Conservation (phyloP, 78 protist species). For the Pigoraptor vietnamica region DNA sequence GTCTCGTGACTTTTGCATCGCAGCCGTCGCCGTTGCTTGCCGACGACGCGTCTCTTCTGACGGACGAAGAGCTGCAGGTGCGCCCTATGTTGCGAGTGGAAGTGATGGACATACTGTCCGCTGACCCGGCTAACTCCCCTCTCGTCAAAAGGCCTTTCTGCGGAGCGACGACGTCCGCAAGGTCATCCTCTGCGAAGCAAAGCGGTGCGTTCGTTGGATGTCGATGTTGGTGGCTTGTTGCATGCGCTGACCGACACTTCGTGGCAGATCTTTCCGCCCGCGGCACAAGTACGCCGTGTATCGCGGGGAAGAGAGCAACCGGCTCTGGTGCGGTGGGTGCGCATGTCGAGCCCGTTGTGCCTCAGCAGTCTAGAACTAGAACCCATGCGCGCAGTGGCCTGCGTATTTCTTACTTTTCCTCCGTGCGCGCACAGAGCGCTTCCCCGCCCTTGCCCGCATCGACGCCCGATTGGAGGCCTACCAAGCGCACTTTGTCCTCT, state of each 20-base stretch:
- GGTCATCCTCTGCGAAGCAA: too few relatives aligned
- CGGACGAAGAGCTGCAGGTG: not conserved
- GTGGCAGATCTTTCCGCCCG: not conserved
- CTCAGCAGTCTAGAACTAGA: not conserved
- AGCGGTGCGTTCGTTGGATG: not conserved
- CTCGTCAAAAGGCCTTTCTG: too few relatives aligned
- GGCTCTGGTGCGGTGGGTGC: not conserved
- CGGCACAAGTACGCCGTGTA: not conserved
- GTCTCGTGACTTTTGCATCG: not conserved
- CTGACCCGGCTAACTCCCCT: not conserved
- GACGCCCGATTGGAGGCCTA: not conserved
- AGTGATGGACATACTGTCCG: not conserved
- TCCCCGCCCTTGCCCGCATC: not conserved
- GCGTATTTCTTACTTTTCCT: not conserved
- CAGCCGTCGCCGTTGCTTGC: not conserved
- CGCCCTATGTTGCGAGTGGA: not conserved
- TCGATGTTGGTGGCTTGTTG: not conserved
- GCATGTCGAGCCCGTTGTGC: not conserved
- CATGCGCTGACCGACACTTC: not conserved
- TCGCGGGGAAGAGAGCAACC: not conserved
- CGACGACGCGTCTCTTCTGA: not conserved
- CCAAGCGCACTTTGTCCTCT: not conserved
- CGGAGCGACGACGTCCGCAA: too few relatives aligned
- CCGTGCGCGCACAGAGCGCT: not conserved
- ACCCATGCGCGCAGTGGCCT: not conserved